phyloP scores from a whole-genome alignment of 805 yeast genomes.

The Schwanniomyces vanrijiae region DNA sequence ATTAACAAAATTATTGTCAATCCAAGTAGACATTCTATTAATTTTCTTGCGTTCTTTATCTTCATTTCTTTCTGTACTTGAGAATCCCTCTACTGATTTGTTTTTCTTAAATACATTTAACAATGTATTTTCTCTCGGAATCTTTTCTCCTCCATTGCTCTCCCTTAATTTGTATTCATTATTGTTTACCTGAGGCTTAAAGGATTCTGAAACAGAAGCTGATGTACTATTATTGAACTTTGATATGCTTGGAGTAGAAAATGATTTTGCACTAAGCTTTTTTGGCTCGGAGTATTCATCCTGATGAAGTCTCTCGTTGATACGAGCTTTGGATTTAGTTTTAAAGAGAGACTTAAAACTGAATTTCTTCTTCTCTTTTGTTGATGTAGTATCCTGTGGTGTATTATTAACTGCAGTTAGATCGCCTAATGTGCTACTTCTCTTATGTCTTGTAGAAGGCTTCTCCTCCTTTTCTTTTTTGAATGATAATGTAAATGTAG shows the following conservation, averaged over 20 bases:
- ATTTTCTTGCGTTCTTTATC: not conserved
- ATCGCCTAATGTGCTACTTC: conserved; percentile 12
- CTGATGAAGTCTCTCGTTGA: conserved; percentile 12
- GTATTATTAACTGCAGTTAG: conserved; percentile 7
- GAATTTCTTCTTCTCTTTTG: conserved; percentile 29
- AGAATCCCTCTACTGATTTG: conserved; percentile 17
- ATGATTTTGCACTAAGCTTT: conserved; percentile 25
- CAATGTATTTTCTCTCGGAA: conserved; percentile 8
- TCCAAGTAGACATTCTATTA: not conserved
- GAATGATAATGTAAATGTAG: conserved; percentile 15
- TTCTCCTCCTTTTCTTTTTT: conserved; percentile 10
- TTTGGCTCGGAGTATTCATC: conserved; percentile 6
- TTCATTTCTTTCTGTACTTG: conserved; percentile 1
- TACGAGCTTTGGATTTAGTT: conserved; percentile 31
- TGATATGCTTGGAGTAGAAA: conserved; percentile 29
- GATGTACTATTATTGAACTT: conserved; percentile 3
- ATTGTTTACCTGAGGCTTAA: not conserved
- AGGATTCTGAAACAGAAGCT: not conserved
- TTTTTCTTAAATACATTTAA: conserved; percentile 22
- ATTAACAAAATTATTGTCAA: not conserved
- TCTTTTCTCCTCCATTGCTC: not conserved
- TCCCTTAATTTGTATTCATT: not conserved
- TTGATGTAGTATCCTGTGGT: not conserved
- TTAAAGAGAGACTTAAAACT: conserved; percentile 40
- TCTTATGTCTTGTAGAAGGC: conserved; percentile 10